Conservation (phyloP, 768 basidiomycete genomes). For the Lyophyllum atratum region DNA sequence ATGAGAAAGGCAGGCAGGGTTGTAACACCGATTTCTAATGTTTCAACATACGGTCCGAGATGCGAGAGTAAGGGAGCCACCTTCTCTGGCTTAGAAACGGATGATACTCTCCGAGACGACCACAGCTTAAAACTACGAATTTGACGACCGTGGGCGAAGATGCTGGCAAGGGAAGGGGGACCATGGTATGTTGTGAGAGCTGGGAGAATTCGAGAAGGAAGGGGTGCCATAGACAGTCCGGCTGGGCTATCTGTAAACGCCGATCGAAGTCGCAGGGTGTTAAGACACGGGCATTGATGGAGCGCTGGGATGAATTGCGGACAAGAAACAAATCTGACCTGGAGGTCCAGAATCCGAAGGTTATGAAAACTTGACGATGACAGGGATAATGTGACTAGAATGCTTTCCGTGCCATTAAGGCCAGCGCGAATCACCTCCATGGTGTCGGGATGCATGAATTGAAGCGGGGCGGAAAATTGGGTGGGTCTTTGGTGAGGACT, state of each 20-base stretch:
- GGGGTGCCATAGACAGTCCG: constrained; percentile 1
- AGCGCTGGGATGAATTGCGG: constrained; percentile 19
- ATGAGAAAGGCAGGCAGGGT: constrained; percentile 17
- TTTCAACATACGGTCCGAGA: constrained; percentile 8
- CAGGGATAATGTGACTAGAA: constrained; percentile 11
- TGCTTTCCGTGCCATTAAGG: constrained; percentile 17
- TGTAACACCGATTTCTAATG: constrained; percentile 18
- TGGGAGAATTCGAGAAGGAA: constrained; percentile 13
- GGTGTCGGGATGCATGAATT: constrained; percentile 12
- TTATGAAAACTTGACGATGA: constrained; percentile 6
- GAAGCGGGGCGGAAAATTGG: constrained; percentile 4
- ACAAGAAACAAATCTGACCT: constrained; percentile 11
- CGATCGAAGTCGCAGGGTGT: constrained; percentile 18
- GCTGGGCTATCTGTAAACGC: constrained; percentile 5
- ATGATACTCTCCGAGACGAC: constrained; percentile 18
- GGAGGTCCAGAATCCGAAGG: constrained; percentile 17
- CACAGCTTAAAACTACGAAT: constrained; percentile 21
- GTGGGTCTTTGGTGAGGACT: constrained; percentile 9
- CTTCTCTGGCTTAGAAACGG: constrained; percentile 7
- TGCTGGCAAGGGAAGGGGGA: constrained; percentile 10
- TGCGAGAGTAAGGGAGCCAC: constrained; percentile 15
- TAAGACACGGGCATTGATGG: constrained; percentile 14
- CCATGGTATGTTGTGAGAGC: constrained; percentile 20
- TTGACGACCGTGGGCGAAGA: constrained; percentile 13
- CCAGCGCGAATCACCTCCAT: constrained; percentile 17